A percentile compares a stretch with the other conserved stretches of the same genome.
Conservation (phyloP, 345 rosid species). For the Erucastrum elatum region DNA sequence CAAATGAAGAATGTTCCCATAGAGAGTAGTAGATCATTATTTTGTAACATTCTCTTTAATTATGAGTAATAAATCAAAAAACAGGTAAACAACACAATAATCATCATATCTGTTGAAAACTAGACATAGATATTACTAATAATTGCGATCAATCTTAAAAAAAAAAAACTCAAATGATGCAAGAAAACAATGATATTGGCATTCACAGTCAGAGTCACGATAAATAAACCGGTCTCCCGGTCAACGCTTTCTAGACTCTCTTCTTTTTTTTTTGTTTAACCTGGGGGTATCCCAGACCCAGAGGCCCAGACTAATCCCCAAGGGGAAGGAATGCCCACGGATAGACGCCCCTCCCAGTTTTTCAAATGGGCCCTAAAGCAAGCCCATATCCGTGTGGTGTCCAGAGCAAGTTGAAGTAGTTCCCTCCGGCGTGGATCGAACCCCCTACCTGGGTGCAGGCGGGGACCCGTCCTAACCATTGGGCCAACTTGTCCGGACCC, state of each 20-base stretch:
- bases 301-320: too few species aligned
- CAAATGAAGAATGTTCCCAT: not conserved
- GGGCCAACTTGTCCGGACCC: too few species aligned
- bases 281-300: too few species aligned
- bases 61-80: not conserved
- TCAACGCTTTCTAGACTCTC: slow-evolving; percentile 32
- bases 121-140: slow-evolving; percentile 16
- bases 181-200: slow-evolving; percentile 25
- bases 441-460: too few species aligned
- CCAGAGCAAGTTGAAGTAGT: too few species aligned
- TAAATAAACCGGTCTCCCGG: slow-evolving; percentile 23
- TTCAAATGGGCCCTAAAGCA: too few species aligned
- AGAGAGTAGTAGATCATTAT: slow-evolving; percentile 4
- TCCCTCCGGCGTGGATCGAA: too few species aligned
- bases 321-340: too few species aligned
- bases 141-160: not conserved
- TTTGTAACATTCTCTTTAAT: slow-evolving; percentile 7
- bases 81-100: slow-evolving; percentile 6
- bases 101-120: slow-evolving; percentile 5
- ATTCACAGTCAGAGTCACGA: slow-evolving; percentile 29
- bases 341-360: too few species aligned
- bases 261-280: too few species aligned
- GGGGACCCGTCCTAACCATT: too few species aligned
- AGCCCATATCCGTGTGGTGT: too few species aligned
- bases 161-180: slow-evolving; percentile 11